A percentile compares a stretch with the other conserved stretches of the same genome.
Evolutionary conservation across 2,329 filamentous ascomycete species (phyloP).

Genomic region (Colletotrichum sp.): DNA sequence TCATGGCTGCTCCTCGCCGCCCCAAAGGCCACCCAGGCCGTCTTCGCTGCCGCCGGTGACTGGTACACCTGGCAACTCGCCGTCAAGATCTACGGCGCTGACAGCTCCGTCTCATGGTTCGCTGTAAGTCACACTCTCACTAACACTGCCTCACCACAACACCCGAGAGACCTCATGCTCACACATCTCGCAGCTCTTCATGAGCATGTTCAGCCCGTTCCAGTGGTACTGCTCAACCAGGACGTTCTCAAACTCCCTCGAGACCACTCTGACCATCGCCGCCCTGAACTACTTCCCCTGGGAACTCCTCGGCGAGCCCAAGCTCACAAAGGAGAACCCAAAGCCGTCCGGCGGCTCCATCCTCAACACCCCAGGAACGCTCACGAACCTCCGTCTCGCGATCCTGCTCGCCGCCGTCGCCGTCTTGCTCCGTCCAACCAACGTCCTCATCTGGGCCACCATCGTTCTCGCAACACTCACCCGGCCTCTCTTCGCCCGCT

Average conservation of each 20-base stretch:
- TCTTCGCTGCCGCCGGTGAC: constrained; percentile 80
- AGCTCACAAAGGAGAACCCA: constrained; percentile 43
- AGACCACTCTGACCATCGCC: constrained; percentile 83
- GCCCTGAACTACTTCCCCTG: constrained; percentile 90
- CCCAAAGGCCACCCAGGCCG: constrained; percentile 78
- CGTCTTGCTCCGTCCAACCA: constrained; percentile 88
- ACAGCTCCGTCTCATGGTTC: constrained; percentile 68
- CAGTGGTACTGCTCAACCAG: constrained; percentile 95
- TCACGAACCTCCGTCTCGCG: constrained; percentile 55
- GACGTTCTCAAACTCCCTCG: constrained; percentile 92
- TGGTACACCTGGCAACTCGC: constrained; percentile 89
- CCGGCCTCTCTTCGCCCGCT: constrained; percentile 36
- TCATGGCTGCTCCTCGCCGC: constrained; percentile 73
- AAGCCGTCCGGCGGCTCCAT: constrained; percentile 31
- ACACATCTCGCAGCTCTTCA: constrained; percentile 59
- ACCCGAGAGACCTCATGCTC: not conserved
- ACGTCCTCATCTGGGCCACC: constrained; percentile 81
- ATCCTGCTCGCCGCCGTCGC: constrained; percentile 80
- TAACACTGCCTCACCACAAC: not conserved
- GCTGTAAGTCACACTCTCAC: constrained; percentile 60
- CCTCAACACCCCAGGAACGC: constrained; percentile 29
- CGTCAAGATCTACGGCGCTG: constrained; percentile 71
- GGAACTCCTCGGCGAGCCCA: constrained; percentile 61
- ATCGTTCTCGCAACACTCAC: constrained; percentile 59
- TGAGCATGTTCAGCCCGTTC: constrained; percentile 83